phyloP scores from a whole-genome alignment of 768 basidiomycete genomes.

The Tylopilus rubrobrunneus region DNA sequence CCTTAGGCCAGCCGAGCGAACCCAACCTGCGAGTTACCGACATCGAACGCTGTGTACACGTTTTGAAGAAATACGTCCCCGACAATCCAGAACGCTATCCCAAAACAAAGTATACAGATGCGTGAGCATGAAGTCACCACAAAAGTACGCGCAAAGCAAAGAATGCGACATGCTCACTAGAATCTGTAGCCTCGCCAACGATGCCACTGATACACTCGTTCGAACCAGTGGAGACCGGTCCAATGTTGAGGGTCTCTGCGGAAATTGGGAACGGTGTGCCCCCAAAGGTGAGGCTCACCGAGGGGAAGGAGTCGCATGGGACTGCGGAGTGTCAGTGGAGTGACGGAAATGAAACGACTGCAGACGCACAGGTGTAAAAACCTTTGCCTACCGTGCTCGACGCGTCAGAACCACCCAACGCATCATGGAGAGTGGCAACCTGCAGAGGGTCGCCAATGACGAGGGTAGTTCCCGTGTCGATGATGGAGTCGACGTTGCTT shows the following conservation, averaged over 20 bases:
- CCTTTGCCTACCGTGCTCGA: constrained; percentile 20
- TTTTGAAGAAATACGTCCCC: constrained; percentile 7
- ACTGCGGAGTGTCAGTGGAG: constrained; percentile 10
- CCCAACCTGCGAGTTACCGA: not conserved
- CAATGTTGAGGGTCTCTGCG: constrained; percentile 36
- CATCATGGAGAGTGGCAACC: constrained; percentile 18
- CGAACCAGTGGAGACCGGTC: constrained; percentile 20
- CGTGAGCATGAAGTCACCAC: constrained; percentile 7
- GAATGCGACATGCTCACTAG: not conserved
- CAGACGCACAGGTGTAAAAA: constrained; percentile 31
- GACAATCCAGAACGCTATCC: constrained; percentile 13
- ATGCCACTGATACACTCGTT: constrained; percentile 32
- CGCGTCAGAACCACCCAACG: constrained; percentile 25
- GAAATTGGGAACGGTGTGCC: constrained; percentile 33
- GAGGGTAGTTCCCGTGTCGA: constrained; percentile 22
- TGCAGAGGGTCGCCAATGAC: constrained; percentile 1
- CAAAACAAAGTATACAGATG: not conserved
- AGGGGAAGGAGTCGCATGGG: constrained; percentile 28
- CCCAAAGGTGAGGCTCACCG: constrained; percentile 35
- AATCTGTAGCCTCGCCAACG: not conserved
- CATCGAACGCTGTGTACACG: not conserved
- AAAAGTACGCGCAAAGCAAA: too few species aligned
- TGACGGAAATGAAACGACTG: not conserved
- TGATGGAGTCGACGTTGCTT: constrained; percentile 8
- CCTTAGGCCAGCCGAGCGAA: not conserved